Base-by-base conservation (phyloP, 2,329 filamentous ascomycete species). In the Cladosporium sp. region DNA sequence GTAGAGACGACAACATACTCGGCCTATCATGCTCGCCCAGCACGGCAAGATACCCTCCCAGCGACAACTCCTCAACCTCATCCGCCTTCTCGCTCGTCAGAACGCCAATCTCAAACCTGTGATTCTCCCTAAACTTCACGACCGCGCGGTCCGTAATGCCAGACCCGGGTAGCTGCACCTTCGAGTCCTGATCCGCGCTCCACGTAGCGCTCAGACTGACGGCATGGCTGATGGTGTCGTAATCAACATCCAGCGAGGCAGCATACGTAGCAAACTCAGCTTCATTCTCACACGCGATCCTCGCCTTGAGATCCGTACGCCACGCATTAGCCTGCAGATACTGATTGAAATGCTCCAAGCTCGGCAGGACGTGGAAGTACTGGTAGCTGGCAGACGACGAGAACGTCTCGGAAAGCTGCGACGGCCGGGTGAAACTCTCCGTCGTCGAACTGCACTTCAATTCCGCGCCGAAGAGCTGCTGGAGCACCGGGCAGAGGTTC, bases 1-100 rank as follows among this genome's bases (percentile, higher is more conserved):
- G n/a, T 11, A 23, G 8, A 23, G n/a, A 25, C n/a, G 18, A 32
- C 18, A 53, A 75, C 79, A 63, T 81, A 86, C 85, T 84, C 13
- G 91, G 87, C 69, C 88, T 86, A 46, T 83, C 83, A 72, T 93
- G 87, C 72, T 93, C 86, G 25, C 92, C 91, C 0, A 97, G 79
- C 2, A 96, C 90, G 0, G 88, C 89, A 60, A 97, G 80, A 63
- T 93, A 85, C 2, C 94, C 94, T 5, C 89, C 88, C 46, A 97
- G 83, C 43, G 89, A 90, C 14, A 97, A 79, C 69, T 97, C 91
- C 75, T 93, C 87, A 0, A 86, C 80, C 66, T 92, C 88, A 16
- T 81, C 16, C 2, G 89, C 84, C 4, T 81, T 80, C 69, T 93
- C 89, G 21, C 28, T 18, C 6, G 86, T 87, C 65, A 98, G 80